phyloP scores from a whole-genome alignment of 306 rosid genomes.

The Glycyrrhiza uralensis region DNA sequence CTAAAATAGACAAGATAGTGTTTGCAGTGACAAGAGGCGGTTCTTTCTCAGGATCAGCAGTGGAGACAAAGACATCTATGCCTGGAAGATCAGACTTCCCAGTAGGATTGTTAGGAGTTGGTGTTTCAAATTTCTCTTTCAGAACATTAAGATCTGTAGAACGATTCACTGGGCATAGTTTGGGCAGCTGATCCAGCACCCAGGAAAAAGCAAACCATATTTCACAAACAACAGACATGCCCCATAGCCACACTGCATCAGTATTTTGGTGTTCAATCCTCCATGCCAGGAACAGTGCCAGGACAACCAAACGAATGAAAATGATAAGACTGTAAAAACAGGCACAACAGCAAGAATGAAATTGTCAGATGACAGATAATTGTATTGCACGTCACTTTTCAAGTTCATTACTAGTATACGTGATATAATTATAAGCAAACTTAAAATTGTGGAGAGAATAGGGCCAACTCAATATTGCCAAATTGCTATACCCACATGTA shows the following conservation, averaged over 20 bases:
- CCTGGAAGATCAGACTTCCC: conserved; percentile 98
- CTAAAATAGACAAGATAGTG: conserved; percentile 82
- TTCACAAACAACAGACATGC: conserved; percentile 91
- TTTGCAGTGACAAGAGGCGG: conserved; percentile 96
- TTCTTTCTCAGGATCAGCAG: conserved; percentile 95
- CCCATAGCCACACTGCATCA: conserved; percentile 93
- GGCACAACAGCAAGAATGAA: conserved; percentile 3
- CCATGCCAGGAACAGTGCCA: conserved; percentile 71
- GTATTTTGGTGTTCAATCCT: conserved; percentile 59
- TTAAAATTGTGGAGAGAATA: background rate
- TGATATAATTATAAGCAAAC: background rate
- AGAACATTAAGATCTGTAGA: conserved; percentile 80
- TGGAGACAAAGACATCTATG: conserved; percentile 81
- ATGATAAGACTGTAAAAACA: conserved; percentile 64
- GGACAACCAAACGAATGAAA: conserved; percentile 56
- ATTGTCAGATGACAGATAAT: conserved; percentile 11
- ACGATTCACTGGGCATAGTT: conserved; percentile 78
- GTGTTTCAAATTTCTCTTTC: conserved; percentile 78
- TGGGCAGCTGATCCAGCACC: conserved; percentile 88
- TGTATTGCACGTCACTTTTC: background rate
- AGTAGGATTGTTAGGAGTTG: conserved; percentile 61
- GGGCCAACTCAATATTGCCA: background rate
- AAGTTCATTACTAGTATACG: background rate
- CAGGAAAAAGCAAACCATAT: conserved; percentile 95
- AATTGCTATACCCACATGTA: background rate